phyloP scores from a whole-genome alignment of 192 early-diverging fungal genomes.

The Gaertneriomyces sp. region DNA sequence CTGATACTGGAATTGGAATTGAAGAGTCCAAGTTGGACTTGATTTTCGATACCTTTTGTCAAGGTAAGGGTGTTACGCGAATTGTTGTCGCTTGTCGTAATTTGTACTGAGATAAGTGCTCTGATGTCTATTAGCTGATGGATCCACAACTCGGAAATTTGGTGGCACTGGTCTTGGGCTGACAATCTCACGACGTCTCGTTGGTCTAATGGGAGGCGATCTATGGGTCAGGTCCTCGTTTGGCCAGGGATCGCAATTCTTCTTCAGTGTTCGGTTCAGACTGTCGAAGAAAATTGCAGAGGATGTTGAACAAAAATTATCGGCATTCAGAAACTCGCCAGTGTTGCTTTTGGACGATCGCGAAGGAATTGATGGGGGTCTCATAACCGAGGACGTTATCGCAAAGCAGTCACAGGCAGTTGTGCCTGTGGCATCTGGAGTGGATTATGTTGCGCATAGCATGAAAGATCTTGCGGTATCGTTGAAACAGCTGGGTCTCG shows the following conservation, averaged over 20 bases:
- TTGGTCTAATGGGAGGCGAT: conserved; percentile 59
- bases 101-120: not conserved
- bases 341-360: conserved; percentile 25
- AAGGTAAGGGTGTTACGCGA: conserved; percentile 32
- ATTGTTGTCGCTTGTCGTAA: not conserved
- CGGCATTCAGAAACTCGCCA: conserved; percentile 14
- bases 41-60: conserved; percentile 64
- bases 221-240: conserved; percentile 19
- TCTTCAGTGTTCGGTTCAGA: conserved; percentile 30
- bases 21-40: conserved; percentile 38
- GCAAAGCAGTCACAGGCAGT: not conserved
- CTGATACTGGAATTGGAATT: conserved; percentile 55
- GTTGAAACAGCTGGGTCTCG: conserved; percentile 5
- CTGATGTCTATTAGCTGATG: conserved; percentile 30
- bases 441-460: not conserved
- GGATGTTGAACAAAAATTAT: conserved; percentile 28
- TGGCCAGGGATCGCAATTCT: conserved; percentile 26
- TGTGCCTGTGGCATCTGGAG: not conserved
- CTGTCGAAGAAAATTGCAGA: conserved; percentile 7
- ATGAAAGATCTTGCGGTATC: conserved; percentile 8
- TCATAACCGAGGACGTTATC: not conserved
- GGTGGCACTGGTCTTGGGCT: conserved; percentile 67
- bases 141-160: conserved; percentile 60
- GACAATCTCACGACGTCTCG: conserved; percentile 57
- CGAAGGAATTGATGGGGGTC: not conserved